These are phyloP conservation scores for Blastobotrys ciferrii DNA, from an alignment of 1,139 yeast genomes.

Conservation along the genomic window DNA sequence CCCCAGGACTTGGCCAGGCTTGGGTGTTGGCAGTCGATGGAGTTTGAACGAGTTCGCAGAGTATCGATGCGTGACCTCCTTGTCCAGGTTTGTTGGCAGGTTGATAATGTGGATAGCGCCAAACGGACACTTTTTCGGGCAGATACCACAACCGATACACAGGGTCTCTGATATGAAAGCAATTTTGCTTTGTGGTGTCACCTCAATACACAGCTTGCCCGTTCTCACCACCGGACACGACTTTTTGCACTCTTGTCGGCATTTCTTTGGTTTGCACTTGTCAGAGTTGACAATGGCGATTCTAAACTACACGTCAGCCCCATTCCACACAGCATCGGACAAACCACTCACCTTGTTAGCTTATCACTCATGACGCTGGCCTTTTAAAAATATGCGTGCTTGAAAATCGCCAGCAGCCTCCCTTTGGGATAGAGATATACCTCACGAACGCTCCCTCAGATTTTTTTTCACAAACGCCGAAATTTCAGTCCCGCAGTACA, in stretches of 20 bases:
- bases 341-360: constrained; percentile 4
- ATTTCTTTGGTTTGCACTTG: constrained; percentile 96
- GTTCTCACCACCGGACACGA: constrained; percentile 97
- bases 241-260: constrained; percentile 96
- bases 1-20: constrained; percentile 98
- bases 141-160: constrained; percentile 99
- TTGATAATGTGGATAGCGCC: constrained; percentile 95
- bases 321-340: no score
- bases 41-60: constrained; percentile 96
- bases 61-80: constrained; percentile 92
- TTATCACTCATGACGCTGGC: constrained; percentile 7
- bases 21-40: constrained; percentile 95
- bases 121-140: constrained; percentile 97
- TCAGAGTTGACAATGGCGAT: constrained; percentile 92
- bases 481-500: background rate
- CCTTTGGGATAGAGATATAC: no score
- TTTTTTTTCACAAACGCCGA: constrained; percentile 1
- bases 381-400: background rate
- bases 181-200: constrained; percentile 82
- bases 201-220: constrained; percentile 97
- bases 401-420: background rate
- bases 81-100: constrained; percentile 89
- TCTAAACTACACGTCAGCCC: no score
- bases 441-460: background rate
- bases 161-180: constrained; percentile 93